Percentiles rank a stretch among this genome's conserved stretches.
These are phyloP conservation scores for Butyriboletus loyo DNA, from an alignment of 768 basidiomycete genomes.

Conservation along the genomic window DNA sequence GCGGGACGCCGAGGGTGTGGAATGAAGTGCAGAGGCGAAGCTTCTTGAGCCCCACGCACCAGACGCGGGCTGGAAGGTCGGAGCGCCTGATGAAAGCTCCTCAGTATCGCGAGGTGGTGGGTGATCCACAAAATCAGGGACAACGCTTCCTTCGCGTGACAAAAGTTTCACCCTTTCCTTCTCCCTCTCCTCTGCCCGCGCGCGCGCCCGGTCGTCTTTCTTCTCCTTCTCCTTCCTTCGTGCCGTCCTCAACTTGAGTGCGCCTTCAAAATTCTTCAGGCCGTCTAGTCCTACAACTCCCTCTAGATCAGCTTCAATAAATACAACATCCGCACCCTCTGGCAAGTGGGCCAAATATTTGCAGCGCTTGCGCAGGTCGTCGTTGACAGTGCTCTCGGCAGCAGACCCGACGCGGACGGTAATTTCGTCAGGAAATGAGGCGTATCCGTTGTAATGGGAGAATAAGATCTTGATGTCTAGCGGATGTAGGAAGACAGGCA, in stretches of 20 bases:
- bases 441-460: slow-evolving; percentile 76
- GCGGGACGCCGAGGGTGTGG: slow-evolving; percentile 46
- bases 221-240: slow-evolving; percentile 78
- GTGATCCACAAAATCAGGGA: slow-evolving; percentile 4
- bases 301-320: slow-evolving; percentile 83
- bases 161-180: slow-evolving; percentile 47
- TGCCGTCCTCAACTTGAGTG: slow-evolving; percentile 69
- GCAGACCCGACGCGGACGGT: slow-evolving; percentile 75
- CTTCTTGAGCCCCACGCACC: slow-evolving; percentile 80
- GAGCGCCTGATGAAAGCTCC: slow-evolving; percentile 5
- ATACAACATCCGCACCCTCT: slow-evolving; percentile 88
- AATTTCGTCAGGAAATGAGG: slow-evolving; percentile 81
- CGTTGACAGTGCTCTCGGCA: slow-evolving; percentile 80
- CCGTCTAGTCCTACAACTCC: slow-evolving; percentile 74
- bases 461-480: slow-evolving; percentile 93
- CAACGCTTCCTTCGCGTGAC: slow-evolving; percentile 18
- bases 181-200: slow-evolving; percentile 73
- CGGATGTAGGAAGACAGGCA: slow-evolving; percentile 91
- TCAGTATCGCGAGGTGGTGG: slow-evolving; percentile 15
- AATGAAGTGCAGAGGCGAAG: slow-evolving; percentile 76
- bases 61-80: slow-evolving; percentile 18
- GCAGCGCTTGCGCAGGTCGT: slow-evolving; percentile 90
- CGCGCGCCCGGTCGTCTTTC: slow-evolving; percentile 84
- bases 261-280: slow-evolving; percentile 78
- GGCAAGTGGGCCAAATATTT: slow-evolving; percentile 94